A percentile compares a stretch with the other conserved stretches of the same genome.
phyloP scores from a whole-genome alignment of 805 yeast genomes.

The Pichia nanzhaoensis region DNA sequence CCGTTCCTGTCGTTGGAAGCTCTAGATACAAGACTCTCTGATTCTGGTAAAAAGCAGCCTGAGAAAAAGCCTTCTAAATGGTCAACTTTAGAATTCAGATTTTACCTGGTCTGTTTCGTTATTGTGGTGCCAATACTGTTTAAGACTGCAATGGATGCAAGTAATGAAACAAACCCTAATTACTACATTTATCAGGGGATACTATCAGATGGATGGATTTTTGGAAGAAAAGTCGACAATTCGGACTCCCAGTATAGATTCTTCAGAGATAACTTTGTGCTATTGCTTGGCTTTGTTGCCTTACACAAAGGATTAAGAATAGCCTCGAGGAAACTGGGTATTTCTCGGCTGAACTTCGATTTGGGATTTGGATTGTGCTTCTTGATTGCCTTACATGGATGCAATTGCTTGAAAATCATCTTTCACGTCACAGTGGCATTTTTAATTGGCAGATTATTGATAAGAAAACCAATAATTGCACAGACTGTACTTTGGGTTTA shows the following conservation, averaged over 20 bases:
- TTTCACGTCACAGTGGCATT: slow-evolving; percentile 52
- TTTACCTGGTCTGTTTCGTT: slow-evolving; percentile 58
- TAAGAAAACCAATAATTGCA: slow-evolving; percentile 34
- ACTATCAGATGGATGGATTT: slow-evolving; percentile 79
- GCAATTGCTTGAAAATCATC: slow-evolving; percentile 56
- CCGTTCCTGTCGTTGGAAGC: slow-evolving; percentile 37
- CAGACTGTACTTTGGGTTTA: slow-evolving; percentile 59
- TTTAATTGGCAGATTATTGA: slow-evolving; percentile 36
- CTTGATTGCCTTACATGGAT: slow-evolving; percentile 72
- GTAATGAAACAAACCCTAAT: slow-evolving; percentile 67
- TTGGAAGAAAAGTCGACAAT: slow-evolving; percentile 87
- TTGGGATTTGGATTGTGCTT: slow-evolving; percentile 63
- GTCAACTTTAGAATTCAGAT: slow-evolving; percentile 66
- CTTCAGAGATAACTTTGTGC: slow-evolving; percentile 72
- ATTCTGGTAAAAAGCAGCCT: slow-evolving; percentile 31
- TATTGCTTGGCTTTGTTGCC: slow-evolving; percentile 48
- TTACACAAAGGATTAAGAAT: slow-evolving; percentile 51
- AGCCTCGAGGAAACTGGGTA: slow-evolving; percentile 21
- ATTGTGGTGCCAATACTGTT: slow-evolving; percentile 78
- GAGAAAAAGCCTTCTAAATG: slow-evolving; percentile 48
- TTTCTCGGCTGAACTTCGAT: slow-evolving; percentile 60
- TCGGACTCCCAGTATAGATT: slow-evolving; percentile 86
- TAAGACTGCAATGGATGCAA: slow-evolving; percentile 74
- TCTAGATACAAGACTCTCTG: slow-evolving; percentile 43
- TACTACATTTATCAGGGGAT: slow-evolving; percentile 55